A percentile compares a stretch with the other conserved stretches of the same genome.
Conservation (phyloP, 1,284 basidiomycete species). For the Ustanciosporium gigantosporum region DNA sequence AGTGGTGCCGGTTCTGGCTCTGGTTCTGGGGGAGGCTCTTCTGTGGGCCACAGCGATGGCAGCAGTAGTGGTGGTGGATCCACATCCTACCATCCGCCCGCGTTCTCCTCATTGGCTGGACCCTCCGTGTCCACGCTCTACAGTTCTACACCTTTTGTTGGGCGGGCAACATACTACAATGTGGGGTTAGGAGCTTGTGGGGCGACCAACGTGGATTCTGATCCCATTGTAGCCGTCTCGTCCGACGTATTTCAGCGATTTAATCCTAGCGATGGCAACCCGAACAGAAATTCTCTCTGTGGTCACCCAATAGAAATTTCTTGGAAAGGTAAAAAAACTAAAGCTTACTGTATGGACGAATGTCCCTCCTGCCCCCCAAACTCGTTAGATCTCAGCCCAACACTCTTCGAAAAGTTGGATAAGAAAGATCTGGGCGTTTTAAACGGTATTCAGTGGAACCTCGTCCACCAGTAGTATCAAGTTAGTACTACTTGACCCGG, state of each 20-base stretch:
- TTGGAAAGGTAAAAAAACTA: slow-evolving; percentile 63
- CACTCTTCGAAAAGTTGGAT: slow-evolving; percentile 68
- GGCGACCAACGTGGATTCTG: slow-evolving; percentile 10
- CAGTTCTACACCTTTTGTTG: slow-evolving; percentile 9
- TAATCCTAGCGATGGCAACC: slow-evolving; percentile 21
- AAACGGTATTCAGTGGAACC: slow-evolving; percentile 38
- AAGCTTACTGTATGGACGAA: slow-evolving; percentile 71
- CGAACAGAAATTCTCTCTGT: slow-evolving; percentile 63
- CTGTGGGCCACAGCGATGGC: no score
- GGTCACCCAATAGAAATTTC: slow-evolving; percentile 70
- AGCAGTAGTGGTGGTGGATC: no score
- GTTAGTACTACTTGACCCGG: no score
- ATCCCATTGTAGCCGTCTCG: slow-evolving; percentile 42
- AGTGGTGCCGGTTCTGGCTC: background rate
- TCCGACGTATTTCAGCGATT: slow-evolving; percentile 37
- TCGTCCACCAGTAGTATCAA: slow-evolving; percentile 8
- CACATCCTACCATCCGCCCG: slow-evolving; percentile 19
- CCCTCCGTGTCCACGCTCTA: slow-evolving; percentile 14
- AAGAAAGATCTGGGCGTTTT: slow-evolving; percentile 32
- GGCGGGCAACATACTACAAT: slow-evolving; percentile 32
- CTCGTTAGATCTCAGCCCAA: slow-evolving; percentile 75
- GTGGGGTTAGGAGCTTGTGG: slow-evolving; percentile 38
- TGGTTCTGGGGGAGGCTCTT: no score
- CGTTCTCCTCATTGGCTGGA: slow-evolving; percentile 2
- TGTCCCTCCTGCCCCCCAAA: slow-evolving; percentile 73